phyloP scores from a whole-genome alignment of 768 basidiomycete genomes.

The Suillus sp. region DNA sequence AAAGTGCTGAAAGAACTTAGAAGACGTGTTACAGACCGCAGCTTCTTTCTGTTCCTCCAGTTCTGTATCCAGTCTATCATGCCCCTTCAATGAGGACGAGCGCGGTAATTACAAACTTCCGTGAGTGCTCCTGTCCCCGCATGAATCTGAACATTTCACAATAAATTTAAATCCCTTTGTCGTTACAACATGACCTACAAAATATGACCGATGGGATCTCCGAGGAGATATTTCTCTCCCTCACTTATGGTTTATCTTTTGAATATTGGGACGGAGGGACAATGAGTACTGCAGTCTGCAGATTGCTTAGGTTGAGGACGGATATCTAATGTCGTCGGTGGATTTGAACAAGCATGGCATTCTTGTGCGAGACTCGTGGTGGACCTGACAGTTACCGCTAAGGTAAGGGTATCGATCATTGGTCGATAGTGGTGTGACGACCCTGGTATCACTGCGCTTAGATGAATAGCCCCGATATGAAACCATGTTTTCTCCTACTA shows the following conservation, averaged over 20 bases:
- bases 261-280: background rate
- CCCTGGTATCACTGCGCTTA: background rate
- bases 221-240: background rate
- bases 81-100: background rate
- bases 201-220: background rate
- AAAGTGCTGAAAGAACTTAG: background rate
- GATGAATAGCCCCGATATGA: constrained; percentile 4
- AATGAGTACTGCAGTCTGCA: background rate
- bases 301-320: background rate
- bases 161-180: background rate
- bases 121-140: background rate
- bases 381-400: background rate
- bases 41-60: background rate
- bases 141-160: background rate
- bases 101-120: constrained; percentile 6
- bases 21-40: background rate
- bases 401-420: constrained; percentile 4
- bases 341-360: background rate
- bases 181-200: background rate
- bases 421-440: background rate
- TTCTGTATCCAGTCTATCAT: background rate
- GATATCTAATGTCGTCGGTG: background rate
- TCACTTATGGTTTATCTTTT: background rate
- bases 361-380: background rate
- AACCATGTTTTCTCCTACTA: background rate